A percentile compares a stretch with the other conserved stretches of the same genome.
phyloP scores from a whole-genome alignment of 2,329 filamentous ascomycete species.

The Colletotrichum noveboracense region DNA sequence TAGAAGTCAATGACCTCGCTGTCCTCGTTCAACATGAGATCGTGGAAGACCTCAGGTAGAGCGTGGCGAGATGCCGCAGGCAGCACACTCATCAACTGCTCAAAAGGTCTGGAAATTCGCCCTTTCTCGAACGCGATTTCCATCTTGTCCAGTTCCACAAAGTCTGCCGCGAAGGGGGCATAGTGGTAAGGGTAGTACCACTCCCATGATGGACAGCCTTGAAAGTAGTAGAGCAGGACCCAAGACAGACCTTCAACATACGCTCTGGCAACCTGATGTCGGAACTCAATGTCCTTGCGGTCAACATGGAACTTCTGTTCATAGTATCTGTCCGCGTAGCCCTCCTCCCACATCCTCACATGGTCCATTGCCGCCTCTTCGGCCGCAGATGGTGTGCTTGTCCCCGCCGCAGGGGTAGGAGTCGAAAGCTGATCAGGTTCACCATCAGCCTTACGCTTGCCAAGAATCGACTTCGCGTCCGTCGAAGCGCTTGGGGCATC shows the following conservation, averaged over 20 bases:
- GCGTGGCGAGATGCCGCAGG: slow-evolving; percentile 93
- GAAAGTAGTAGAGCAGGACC: slow-evolving; percentile 97
- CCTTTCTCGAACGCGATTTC: slow-evolving; percentile 84
- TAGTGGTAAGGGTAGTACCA: slow-evolving; percentile 99
- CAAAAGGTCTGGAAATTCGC: slow-evolving; percentile 86
- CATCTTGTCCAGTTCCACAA: slow-evolving; percentile 81
- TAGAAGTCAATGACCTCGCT: slow-evolving; percentile 98
- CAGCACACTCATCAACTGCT: slow-evolving; percentile 97
- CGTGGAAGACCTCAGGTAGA: slow-evolving; percentile 86
- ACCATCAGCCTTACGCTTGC: slow-evolving; percentile 79
- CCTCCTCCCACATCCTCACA: slow-evolving; percentile 91
- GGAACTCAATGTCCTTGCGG: slow-evolving; percentile 82
- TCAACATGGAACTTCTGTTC: slow-evolving; percentile 93
- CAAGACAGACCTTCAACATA: slow-evolving; percentile 95
- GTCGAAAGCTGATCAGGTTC: slow-evolving; percentile 69
- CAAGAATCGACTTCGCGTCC: slow-evolving; percentile 55
- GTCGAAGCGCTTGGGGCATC: slow-evolving; percentile 23
- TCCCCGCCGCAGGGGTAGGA: slow-evolving; percentile 61
- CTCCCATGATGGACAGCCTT: slow-evolving; percentile 97
- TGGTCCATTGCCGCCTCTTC: slow-evolving; percentile 77
- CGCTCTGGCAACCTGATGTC: slow-evolving; percentile 84
- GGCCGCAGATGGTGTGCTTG: slow-evolving; percentile 51
- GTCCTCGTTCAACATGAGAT: slow-evolving; percentile 85
- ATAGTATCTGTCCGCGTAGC: slow-evolving; percentile 95
- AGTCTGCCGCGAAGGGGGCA: slow-evolving; percentile 95